Conservation (phyloP, 140 eudicot species). For the Ambrosia hybrid region DNA sequence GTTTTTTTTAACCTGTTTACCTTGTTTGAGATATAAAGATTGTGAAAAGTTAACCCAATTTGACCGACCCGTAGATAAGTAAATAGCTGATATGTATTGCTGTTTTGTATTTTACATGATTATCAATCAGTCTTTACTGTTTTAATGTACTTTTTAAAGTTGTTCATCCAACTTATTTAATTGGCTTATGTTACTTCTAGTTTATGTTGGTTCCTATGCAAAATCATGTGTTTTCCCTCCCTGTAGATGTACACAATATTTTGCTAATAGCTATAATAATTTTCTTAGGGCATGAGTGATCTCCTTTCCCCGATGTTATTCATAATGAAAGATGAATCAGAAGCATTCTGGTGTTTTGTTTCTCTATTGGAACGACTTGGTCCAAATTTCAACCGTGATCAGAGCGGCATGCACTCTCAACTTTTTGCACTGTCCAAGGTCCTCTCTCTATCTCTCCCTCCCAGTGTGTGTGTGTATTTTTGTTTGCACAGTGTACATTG, state of each 20-base stretch:
- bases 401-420: slow-evolving; percentile 95
- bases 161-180: neutral
- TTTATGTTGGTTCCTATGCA: neutral
- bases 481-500: neutral
- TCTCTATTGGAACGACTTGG: slow-evolving; percentile 93
- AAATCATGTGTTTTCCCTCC: neutral
- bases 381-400: slow-evolving; percentile 96
- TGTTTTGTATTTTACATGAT: neutral
- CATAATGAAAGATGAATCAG: slow-evolving; percentile 77
- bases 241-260: neutral
- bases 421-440: slow-evolving; percentile 94
- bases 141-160: neutral
- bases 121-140: neutral
- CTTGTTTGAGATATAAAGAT: too few species aligned
- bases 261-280: slow-evolving; percentile 14
- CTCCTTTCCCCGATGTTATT: slow-evolving; percentile 80
- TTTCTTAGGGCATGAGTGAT: slow-evolving; percentile 89
- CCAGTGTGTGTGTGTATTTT: slow-evolving; percentile 5
- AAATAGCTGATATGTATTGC: slow-evolving; percentile 9
- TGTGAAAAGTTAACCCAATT: neutral
- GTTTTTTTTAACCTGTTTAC: too few species aligned
- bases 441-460: slow-evolving; percentile 21
- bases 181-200: slow-evolving; percentile 1
- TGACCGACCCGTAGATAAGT: neutral
- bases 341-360: slow-evolving; percentile 95